Evolutionary conservation across 345 rosid genomes (phyloP), one percentile per base, ranked within the genome.

Genomic region (Euphorbia peplus): DNA sequence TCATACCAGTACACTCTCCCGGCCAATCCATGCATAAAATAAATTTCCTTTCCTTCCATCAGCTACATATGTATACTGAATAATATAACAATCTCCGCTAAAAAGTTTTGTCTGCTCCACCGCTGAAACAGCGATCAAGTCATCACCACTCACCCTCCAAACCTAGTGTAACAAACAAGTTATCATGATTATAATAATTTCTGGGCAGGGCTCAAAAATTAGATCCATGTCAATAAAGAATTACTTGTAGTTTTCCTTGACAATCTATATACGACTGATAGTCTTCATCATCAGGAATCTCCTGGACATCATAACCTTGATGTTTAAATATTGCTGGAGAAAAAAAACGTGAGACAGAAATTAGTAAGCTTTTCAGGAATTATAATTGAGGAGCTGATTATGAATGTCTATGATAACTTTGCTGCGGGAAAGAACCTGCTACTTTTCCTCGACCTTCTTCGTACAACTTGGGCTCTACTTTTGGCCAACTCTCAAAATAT

Each of bases 391-490:
- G 22, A 12, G 70, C 47, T 53, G 35, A 63, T 24, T 32, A 10
- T 58, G 41, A 21, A 29, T 59, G 21, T 51, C 51, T 13, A 37
- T 18, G 47, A 57, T 50, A 64, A 64, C 21, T 66, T 66, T 19
- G 48, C 57, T 56, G 58, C 64, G 53, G 52, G 66, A 58, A 75
- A 75, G 35, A 39, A 92, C 98, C 98, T 84, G 96, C 96, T 70
- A 92, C 83, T 92, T 92, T 92, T 76, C 78, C 96, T 73, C 96
- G 86, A 56, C 98, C 93, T 71, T 92, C 98, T 64, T 79, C 88
- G 76, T 85, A 88, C 61, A 89, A 82, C 72, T 75, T 86, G 44
- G 83, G 70, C 57, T 92, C 89, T 7, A 35, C 71, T 66, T 82
- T 83, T 58, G 96, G 93, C 98, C 98, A 92, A 66, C 76, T 78